phyloP scores from a whole-genome alignment of 768 basidiomycete genomes.

The Tulasnella calospora region DNA sequence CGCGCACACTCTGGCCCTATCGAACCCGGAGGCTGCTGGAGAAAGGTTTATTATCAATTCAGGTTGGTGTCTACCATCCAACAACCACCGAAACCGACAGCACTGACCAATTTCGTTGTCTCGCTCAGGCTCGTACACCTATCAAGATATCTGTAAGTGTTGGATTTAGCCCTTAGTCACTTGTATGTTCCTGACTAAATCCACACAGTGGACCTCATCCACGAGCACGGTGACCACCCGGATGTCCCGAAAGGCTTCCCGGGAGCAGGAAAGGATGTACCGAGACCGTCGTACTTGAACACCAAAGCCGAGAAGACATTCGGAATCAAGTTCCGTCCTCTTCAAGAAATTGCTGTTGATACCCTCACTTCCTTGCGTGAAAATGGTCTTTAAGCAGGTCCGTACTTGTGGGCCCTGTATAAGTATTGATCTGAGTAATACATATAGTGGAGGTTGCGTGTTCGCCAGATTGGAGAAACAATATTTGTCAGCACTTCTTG shows the following conservation, averaged over 20 bases:
- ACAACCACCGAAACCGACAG: background rate
- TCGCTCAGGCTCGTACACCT: slow-evolving; percentile 24
- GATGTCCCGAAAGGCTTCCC: slow-evolving; percentile 26
- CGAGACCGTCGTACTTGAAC: background rate
- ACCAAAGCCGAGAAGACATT: slow-evolving; percentile 23
- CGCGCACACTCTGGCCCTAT: slow-evolving; percentile 31
- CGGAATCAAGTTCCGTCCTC: slow-evolving; percentile 24
- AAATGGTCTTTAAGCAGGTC: background rate
- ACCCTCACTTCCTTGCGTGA: slow-evolving; percentile 12
- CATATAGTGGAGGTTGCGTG: too few species aligned
- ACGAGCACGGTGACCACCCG: slow-evolving; percentile 9
- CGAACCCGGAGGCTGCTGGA: slow-evolving; percentile 28
- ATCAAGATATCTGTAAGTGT: slow-evolving; percentile 26
- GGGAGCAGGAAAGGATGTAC: slow-evolving; percentile 15
- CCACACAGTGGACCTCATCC: slow-evolving; percentile 18
- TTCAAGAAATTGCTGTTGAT: slow-evolving; percentile 15
- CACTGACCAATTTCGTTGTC: background rate
- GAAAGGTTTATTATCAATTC: slow-evolving; percentile 28
- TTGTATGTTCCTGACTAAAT: background rate
- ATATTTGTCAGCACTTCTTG: too few species aligned
- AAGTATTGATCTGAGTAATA: background rate
- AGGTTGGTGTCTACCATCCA: background rate
- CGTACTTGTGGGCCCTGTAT: background rate
- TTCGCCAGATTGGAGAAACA: too few species aligned
- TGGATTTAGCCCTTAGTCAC: background rate